Evolutionary conservation across 2,329 filamentous ascomycete genomes (phyloP).

Genomic region (Fusarium subglutinans): DNA sequence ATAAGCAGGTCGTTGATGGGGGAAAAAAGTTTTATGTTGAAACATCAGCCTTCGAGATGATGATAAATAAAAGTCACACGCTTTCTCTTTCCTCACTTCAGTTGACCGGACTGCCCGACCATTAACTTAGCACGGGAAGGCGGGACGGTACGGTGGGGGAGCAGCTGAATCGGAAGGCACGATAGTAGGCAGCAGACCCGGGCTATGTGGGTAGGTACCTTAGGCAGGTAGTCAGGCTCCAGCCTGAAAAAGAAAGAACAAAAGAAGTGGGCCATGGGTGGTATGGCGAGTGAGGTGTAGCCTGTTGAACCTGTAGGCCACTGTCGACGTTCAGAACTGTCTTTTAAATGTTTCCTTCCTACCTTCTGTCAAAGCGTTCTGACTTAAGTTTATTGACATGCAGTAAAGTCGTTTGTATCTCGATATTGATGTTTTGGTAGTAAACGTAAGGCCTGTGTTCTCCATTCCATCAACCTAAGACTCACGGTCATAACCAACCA

Average conservation of each 20-base stretch:
- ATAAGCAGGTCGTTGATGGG: background rate
- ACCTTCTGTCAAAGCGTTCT: background rate
- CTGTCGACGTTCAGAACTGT: background rate
- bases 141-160: constrained; percentile 31
- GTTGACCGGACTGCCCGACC: constrained; percentile 14
- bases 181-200: constrained; percentile 21
- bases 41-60: constrained; percentile 4
- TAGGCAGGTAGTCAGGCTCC: background rate
- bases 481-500: too few species aligned
- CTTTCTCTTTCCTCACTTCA: background rate
- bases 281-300: background rate
- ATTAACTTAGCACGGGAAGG: constrained; percentile 20
- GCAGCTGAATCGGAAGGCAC: constrained; percentile 26
- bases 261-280: background rate
- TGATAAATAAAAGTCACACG: constrained; percentile 18
- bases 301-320: background rate
- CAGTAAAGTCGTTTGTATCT: background rate
- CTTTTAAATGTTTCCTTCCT: background rate
- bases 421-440: background rate
- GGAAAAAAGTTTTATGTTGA: background rate
- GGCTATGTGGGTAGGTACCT: background rate
- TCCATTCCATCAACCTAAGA: background rate
- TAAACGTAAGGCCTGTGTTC: background rate
- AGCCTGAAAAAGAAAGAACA: background rate
- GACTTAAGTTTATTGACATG: background rate